Evolutionary conservation across 768 basidiomycete genomes (phyloP), one percentile per base, ranked within the genome.

Genomic region (Lanmaoa rubissima): DNA sequence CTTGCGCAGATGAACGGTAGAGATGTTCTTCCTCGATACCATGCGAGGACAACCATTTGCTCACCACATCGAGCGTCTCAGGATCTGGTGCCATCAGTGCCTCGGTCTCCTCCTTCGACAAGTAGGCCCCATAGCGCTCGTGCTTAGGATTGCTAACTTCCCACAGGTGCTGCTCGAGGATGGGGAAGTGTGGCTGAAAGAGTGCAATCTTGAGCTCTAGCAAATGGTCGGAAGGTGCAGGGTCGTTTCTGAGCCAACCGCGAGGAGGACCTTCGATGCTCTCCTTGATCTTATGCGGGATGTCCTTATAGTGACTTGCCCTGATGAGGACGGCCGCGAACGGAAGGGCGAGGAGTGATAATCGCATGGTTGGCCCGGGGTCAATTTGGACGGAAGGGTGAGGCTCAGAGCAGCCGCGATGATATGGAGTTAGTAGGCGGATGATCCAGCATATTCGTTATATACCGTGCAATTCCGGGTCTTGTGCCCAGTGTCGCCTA

Each of bases 21-120:
- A 83, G 61, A 54, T 80, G 76, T 40, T 75, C 66, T 43, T 81
- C 79, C 17, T 63, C 57, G 28, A 90, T 70, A 34, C 83, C 86
- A 55, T 86, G 77, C 4, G 75, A 76, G 0, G 72, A 73, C 14
- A 90, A 74, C 88, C 89, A 91, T 60, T 79, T 76, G 36, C 81
- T 75, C 32, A 90, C 86, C 4, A 74, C 65, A 34, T 76, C 66
- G 16, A 87, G 57, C 47, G 81, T 85, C 48, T 79, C 76, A 0
- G 75, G 73, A 60, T 79, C 76, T 3, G 88, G 89, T 19, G 82
- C 76, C 50, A 88, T 78, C 45, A 88, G 73, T 2, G 65, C 75
- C 44, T 88, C 85, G 3, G 86, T 84, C 59, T 90, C 81, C 52
- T 80, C 82, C 68, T 86, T 86, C 54, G 85, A 79, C 40, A 90